phyloP scores from a whole-genome alignment of 2,329 filamentous ascomycete genomes.

The Trichophyton simii region DNA sequence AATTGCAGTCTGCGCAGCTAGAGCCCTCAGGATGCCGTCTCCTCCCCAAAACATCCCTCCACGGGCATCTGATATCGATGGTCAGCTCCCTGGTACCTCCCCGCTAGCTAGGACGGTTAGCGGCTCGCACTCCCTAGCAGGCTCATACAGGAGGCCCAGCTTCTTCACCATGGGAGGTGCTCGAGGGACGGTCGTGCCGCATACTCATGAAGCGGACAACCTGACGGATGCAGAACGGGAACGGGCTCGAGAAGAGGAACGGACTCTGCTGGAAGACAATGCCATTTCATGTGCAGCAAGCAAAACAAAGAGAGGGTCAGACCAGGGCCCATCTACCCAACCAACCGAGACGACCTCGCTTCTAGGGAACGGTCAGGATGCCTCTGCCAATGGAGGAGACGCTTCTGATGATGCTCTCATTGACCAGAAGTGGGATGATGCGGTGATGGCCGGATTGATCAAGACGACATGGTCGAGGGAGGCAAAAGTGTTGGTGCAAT shows the following conservation, averaged over 20 bases:
- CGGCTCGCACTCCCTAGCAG: slow-evolving; percentile 41
- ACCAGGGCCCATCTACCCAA: slow-evolving; percentile 9
- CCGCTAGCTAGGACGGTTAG: slow-evolving; percentile 18
- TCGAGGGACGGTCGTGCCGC: slow-evolving; percentile 55
- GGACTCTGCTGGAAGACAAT: slow-evolving; percentile 48
- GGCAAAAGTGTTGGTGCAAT: slow-evolving; percentile 62
- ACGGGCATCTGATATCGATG: neutral
- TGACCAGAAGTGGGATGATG: slow-evolving; percentile 71
- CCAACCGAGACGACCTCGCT: slow-evolving; percentile 39
- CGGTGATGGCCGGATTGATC: slow-evolving; percentile 66
- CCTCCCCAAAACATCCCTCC: neutral
- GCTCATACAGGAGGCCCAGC: slow-evolving; percentile 63
- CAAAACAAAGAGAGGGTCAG: neutral
- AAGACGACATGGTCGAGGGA: slow-evolving; percentile 87
- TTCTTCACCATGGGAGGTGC: slow-evolving; percentile 62
- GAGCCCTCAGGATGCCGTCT: neutral
- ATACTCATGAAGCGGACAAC: slow-evolving; percentile 23
- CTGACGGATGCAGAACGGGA: slow-evolving; percentile 43
- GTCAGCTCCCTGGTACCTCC: slow-evolving; percentile 1
- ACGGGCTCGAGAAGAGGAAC: slow-evolving; percentile 43
- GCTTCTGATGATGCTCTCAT: slow-evolving; percentile 39
- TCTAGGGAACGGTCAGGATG: slow-evolving; percentile 21
- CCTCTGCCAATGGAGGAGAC: slow-evolving; percentile 26
- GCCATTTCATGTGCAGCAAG: slow-evolving; percentile 33
- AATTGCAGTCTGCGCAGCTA: neutral